phyloP scores from a whole-genome alignment of 768 basidiomycete species.

The Harrya chromipes region DNA sequence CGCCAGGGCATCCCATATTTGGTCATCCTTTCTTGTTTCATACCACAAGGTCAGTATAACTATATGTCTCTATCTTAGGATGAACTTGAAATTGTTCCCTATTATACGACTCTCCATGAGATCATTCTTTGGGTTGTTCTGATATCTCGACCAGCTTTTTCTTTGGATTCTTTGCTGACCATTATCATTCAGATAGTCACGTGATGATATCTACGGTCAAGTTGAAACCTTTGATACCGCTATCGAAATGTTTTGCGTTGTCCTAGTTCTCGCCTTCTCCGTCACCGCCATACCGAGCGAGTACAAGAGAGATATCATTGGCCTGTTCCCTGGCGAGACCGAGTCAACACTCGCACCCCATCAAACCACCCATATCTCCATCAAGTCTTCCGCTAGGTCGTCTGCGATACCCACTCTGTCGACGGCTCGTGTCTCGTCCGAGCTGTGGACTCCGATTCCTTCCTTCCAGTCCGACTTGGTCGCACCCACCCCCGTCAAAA shows the following conservation, averaged over 20 bases:
- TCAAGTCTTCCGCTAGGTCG: background rate
- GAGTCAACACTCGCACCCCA: background rate
- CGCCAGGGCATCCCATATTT: background rate
- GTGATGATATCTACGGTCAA: background rate
- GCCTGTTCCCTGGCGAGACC: slow-evolving; percentile 10
- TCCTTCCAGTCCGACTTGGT: background rate
- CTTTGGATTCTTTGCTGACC: too few relatives aligned
- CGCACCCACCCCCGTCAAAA: background rate
- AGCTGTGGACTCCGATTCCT: background rate
- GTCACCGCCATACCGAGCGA: slow-evolving; percentile 1
- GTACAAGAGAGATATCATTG: slow-evolving; percentile 11
- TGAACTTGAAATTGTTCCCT: slow-evolving; percentile 56
- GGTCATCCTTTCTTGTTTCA: too few relatives aligned
- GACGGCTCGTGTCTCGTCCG: background rate
- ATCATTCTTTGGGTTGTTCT: slow-evolving; percentile 45
- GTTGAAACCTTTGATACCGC: too few relatives aligned
- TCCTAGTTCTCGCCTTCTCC: slow-evolving; percentile 1
- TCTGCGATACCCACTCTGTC: background rate
- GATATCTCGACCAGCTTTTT: slow-evolving; percentile 20
- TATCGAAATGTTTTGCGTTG: background rate
- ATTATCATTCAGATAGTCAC: background rate
- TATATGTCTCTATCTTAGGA: slow-evolving; percentile 23
- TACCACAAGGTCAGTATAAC: too few relatives aligned
- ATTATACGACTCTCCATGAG: slow-evolving; percentile 53
- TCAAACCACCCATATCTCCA: background rate